Base-by-base conservation (phyloP, 306 rosid species). In the Chamaecrista fasciculata region DNA sequence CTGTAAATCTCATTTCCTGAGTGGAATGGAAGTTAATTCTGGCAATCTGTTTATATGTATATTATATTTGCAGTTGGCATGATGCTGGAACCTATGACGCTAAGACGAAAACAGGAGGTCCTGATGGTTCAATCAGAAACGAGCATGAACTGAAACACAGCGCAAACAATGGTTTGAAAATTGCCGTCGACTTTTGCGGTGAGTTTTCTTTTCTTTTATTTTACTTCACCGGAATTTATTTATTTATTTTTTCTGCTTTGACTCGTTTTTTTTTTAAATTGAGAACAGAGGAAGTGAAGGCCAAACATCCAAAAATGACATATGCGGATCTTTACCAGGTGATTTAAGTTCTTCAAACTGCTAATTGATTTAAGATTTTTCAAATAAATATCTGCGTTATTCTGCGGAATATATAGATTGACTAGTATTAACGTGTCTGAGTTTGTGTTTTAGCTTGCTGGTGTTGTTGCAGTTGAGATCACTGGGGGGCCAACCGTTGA, bases 251-350 rank as follows among this genome's bases (percentile, higher is more conserved):
- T 9, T 25, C 9, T 28, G 18, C 10, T 8, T 71, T 71, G 55
- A 16, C 49, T 15, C 34, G 15, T 68, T 31, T 72, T 72, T 65
- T 70, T 68, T n/a, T n/a, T n/a, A n/a, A n/a, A n/a, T n/a, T 11
- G 58, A n/a, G 42, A 36, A 26, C 76, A 92, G 96, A 86, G 58
- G 77, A 82, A 75, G 98, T 90, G 75, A 92, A 90, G 88, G 69
- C 62, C 57, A 87, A 80, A 51, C 89, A 83, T 72, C 95, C 89
- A 5, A 81, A 64, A 37, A 44, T 87, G 73, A 70, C 96, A 62
- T 86, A 89, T 71, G 98, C 96, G 0, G 96, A 93, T 28, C 80
- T 93, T 29, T 90, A 86, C 73, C 96, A 92, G 95, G 98, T 91
- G 46, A 65, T 24, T 48, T 73, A n/a, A 57, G 9, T 68, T 69